phyloP scores from a whole-genome alignment of 140 eudicot species.

The Anethum foeniculum region DNA sequence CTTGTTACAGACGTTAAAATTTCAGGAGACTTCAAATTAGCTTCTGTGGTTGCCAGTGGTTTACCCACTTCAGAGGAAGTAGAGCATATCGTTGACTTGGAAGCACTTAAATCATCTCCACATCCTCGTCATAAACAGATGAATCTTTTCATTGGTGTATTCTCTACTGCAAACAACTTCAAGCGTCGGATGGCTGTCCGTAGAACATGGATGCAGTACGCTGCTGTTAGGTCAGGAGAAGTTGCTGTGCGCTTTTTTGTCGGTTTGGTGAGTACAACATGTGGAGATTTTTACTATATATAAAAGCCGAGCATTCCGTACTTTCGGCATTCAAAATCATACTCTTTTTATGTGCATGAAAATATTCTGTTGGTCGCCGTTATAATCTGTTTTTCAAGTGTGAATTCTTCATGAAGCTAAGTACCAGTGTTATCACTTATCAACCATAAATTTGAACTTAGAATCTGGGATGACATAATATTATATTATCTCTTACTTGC shows the following conservation, averaged over 20 bases:
- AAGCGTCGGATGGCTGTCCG: constrained; percentile 94
- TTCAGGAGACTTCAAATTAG: constrained; percentile 70
- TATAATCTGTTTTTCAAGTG: background rate
- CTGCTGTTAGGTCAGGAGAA: constrained; percentile 66
- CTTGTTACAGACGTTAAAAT: constrained; percentile 71
- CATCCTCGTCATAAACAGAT: constrained; percentile 43
- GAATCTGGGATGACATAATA: background rate
- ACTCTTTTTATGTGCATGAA: background rate
- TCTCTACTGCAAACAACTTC: constrained; percentile 93
- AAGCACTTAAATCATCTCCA: constrained; percentile 64
- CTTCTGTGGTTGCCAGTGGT: constrained; percentile 86
- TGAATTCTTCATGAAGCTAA: background rate
- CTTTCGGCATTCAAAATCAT: no score
- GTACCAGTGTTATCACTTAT: background rate
- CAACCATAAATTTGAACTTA: background rate
- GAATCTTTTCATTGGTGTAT: constrained; percentile 70
- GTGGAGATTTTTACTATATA: background rate
- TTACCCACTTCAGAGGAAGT: constrained; percentile 90
- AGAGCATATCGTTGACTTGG: constrained; percentile 72
- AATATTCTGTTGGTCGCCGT: background rate
- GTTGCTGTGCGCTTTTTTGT: constrained; percentile 95
- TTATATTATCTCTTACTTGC: constrained; percentile 2
- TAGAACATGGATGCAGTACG: constrained; percentile 97
- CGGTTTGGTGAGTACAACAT: constrained; percentile 65
- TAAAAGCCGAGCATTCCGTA: background rate